Evolutionary conservation across 73 alveolate genomes (phyloP).

Genomic region (Blepharisma stoltei): DNA sequence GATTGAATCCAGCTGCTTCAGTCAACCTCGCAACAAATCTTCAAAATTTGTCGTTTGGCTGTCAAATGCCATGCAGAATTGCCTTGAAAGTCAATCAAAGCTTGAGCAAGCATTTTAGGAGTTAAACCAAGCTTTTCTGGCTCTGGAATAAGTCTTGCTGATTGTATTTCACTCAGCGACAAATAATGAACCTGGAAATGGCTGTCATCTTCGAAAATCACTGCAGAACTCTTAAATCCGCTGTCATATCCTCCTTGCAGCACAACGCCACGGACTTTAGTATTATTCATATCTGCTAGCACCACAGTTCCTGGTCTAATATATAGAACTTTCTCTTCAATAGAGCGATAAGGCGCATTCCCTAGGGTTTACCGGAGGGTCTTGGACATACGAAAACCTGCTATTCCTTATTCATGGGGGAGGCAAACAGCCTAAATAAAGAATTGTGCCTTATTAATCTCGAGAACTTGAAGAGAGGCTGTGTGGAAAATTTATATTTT

Average conservation of each 20-base stretch:
- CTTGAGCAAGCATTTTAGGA: background rate
- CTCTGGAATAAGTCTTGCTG: background rate
- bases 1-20: constrained; percentile 27
- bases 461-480: no score
- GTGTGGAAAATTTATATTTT: no score
- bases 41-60: constrained; percentile 17
- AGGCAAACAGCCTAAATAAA: no score
- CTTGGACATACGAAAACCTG: no score
- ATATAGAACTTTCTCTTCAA: no score
- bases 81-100: background rate
- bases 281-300: constrained; percentile 38
- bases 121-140: background rate
- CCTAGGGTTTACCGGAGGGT: no score
- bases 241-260: constrained; percentile 49
- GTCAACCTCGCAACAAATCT: constrained; percentile 32
- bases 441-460: no score
- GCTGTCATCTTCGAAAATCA: constrained; percentile 43
- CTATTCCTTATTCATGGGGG: no score
- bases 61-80: background rate
- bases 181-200: constrained; percentile 24
- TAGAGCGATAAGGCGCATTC: constrained; percentile 41
- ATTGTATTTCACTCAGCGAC: constrained; percentile 25
- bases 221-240: constrained; percentile 34
- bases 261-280: constrained; percentile 37
- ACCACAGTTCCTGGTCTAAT: constrained; percentile 41